Conservation (phyloP, 805 yeast genomes). For the Wickerhamomyces alni region DNA sequence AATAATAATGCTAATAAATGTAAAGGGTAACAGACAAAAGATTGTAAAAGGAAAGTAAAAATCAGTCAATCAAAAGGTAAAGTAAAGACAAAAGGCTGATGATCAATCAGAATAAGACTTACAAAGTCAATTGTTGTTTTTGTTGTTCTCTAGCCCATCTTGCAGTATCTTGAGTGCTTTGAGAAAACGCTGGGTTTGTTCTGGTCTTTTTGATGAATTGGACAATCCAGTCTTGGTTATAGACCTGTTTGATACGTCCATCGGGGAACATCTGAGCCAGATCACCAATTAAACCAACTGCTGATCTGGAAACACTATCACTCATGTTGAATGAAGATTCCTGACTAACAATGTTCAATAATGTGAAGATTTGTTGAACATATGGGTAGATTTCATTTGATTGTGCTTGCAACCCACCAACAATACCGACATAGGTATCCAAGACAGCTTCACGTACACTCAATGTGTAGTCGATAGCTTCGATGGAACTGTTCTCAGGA, state of each 20-base stretch:
- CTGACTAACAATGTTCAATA: constrained; percentile 51
- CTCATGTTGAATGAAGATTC: constrained; percentile 56
- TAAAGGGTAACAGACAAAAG: constrained; percentile 1
- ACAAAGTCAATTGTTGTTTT: constrained; percentile 16
- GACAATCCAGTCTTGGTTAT: constrained; percentile 72
- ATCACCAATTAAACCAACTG: constrained; percentile 91
- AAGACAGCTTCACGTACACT: constrained; percentile 81
- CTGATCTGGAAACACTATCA: constrained; percentile 73
- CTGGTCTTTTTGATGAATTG: constrained; percentile 72
- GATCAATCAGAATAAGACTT: background rate
- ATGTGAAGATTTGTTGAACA: constrained; percentile 63
- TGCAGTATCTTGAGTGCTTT: constrained; percentile 82
- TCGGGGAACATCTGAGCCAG: constrained; percentile 79
- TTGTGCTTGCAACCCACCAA: constrained; percentile 74
- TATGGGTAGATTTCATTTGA: constrained; percentile 64
- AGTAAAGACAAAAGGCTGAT: no score
- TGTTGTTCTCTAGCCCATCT: constrained; percentile 90
- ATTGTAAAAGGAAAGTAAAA: background rate
- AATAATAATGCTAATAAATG: background rate
- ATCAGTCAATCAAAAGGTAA: background rate
- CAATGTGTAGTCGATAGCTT: constrained; percentile 69
- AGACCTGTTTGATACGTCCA: constrained; percentile 65
- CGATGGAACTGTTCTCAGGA: constrained; percentile 64
- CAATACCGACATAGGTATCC: constrained; percentile 93
- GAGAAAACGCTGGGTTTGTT: constrained; percentile 51